These are phyloP conservation scores for Austropuccinia psidii DNA, from an alignment of 1,284 basidiomycete genomes.

Conservation along the genomic window DNA sequence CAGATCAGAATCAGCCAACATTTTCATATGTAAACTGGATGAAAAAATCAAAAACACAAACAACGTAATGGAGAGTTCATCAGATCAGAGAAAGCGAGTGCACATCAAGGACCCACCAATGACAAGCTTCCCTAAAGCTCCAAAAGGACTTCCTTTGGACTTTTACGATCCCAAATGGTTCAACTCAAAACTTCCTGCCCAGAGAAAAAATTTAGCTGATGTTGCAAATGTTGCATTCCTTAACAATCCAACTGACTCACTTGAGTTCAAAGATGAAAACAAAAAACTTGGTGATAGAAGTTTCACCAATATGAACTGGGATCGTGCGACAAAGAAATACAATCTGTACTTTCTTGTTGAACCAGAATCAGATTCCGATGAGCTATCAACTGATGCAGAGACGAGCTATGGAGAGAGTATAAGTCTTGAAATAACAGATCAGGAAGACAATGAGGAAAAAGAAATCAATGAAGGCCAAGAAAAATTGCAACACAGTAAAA, in stretches of 20 bases:
- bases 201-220: neutral
- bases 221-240: neutral
- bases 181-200: neutral
- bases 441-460: neutral
- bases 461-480: neutral
- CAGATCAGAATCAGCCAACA: neutral
- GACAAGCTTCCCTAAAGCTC: neutral
- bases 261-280: neutral
- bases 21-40: neutral
- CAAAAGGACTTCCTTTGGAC: neutral
- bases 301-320: slow-evolving; percentile 12
- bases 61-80: too few relatives aligned
- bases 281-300: neutral
- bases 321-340: neutral
- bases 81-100: neutral
- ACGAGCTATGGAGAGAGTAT: neutral
- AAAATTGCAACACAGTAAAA: neutral
- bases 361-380: neutral
- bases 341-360: neutral
- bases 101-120: neutral
- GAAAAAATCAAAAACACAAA: neutral
- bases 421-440: neutral
- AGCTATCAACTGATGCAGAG: neutral
- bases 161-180: slow-evolving; percentile 6
- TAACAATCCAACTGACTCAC: neutral